Percentiles rank a stretch among this genome's conserved stretches.
phyloP scores from a whole-genome alignment of 164 flowering plant species.

The Annona cherimola region DNA sequence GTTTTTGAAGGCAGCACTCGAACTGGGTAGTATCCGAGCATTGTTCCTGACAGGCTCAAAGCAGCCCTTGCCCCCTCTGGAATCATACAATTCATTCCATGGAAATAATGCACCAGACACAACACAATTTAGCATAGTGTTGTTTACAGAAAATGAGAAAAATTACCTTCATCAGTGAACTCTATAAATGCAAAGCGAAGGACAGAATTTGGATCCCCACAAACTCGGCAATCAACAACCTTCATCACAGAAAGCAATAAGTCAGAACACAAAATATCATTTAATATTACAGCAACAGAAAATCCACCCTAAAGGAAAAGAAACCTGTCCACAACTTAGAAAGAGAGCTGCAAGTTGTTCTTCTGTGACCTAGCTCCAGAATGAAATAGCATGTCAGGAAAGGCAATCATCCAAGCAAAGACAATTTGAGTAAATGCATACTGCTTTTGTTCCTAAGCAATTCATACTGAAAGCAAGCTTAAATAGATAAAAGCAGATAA shows the following conservation, averaged over 20 bases:
- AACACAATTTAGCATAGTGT: not conserved
- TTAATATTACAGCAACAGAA: not conserved
- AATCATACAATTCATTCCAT: conserved; percentile 11
- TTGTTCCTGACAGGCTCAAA: conserved; percentile 61
- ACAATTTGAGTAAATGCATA: too few relatives aligned
- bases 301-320: not conserved
- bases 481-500: not conserved
- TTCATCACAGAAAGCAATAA: conserved; percentile 16
- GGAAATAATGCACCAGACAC: not conserved
- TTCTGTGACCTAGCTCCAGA: conserved; percentile 37
- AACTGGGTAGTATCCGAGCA: conserved; percentile 80
- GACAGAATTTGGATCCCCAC: conserved; percentile 73
- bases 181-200: conserved; percentile 82
- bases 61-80: conserved; percentile 76
- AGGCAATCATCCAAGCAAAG: not conserved
- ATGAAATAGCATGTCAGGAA: not conserved
- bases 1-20: conserved; percentile 83
- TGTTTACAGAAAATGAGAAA: not conserved
- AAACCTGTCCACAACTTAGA: conserved; percentile 59
- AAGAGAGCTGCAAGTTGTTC: conserved; percentile 76
- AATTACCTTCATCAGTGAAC: conserved; percentile 71
- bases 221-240: conserved; percentile 80
- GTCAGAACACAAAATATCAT: not conserved
- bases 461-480: not conserved
- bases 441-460: too few relatives aligned